Evolutionary conservation across 108 stramenopile genomes (phyloP), one percentile per base, ranked within the genome.

Genomic region (Fistulifera pelliculosa): DNA sequence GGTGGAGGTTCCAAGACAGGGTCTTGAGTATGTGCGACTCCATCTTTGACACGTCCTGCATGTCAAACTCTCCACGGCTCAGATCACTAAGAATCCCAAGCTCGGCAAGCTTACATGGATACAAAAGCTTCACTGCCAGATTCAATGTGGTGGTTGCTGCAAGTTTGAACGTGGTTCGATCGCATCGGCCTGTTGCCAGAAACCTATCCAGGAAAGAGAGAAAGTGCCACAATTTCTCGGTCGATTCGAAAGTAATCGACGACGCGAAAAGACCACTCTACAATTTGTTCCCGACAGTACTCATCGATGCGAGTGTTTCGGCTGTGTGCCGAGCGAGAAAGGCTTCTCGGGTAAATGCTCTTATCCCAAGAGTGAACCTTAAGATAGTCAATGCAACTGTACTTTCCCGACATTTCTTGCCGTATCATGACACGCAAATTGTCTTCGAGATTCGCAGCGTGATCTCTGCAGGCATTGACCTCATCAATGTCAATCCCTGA

Each of bases 191-290:
- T 0, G 61, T 71, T 38, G 64, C 62, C 24, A 79, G 71, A 61
- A 79, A 84, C 1, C 83, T 69, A 70, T 84, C 83, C 44, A 84
- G 54, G 50, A 77, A 63, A 24, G 65, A 70, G 27, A 1, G 75
- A 68, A 22, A 76, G 27, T 24, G 66, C 56, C 10, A 78, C 85
- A 51, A 80, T 71, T 65, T 77, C 78, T 11, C 83, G 64, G 31
- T 79, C 78, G 16, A 84, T 74, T 19, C 73, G 69, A 58, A 80
- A 80, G 74, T 84, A 75, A 52, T 84, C 83, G 13, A 80, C 75
- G 5, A 84, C 83, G 16, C 76, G 76, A 50, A 77, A 84, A 6
- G 73, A 66, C 83, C 83, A 84, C 57, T 77, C 78, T 13, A 73
- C 71, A 35, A 84, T 84, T 52, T 80, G 74, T 53, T 83, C 75